phyloP scores from a whole-genome alignment of 2,329 filamentous ascomycete species.

The Plectosphaerella cucumerina region DNA sequence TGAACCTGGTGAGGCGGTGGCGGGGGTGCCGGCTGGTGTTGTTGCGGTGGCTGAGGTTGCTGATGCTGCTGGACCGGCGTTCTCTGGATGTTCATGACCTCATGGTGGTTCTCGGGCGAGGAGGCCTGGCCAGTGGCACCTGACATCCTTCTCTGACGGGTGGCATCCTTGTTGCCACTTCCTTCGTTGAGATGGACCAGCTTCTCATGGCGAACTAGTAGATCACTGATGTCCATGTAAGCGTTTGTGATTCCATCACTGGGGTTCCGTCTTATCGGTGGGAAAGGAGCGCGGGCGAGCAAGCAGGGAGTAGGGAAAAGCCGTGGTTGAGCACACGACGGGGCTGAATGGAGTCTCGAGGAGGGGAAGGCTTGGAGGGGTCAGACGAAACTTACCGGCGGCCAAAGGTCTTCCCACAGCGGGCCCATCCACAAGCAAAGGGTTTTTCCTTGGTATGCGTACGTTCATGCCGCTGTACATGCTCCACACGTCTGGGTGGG shows the following conservation, averaged over 20 bases:
- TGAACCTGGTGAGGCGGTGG: conserved; percentile 23
- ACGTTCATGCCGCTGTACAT: conserved; percentile 60
- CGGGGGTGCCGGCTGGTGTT: conserved; percentile 9
- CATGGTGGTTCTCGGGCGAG: conserved; percentile 41
- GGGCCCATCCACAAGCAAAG: conserved; percentile 54
- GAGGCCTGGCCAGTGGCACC: conserved; percentile 35
- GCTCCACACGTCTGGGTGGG: conserved; percentile 53
- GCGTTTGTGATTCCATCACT: conserved; percentile 29
- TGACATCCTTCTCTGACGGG: conserved; percentile 43
- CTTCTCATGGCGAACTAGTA: conserved; percentile 61
- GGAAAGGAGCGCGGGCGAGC: not conserved
- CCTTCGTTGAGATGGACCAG: conserved; percentile 60
- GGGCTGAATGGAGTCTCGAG: not conserved
- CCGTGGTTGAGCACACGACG: not conserved
- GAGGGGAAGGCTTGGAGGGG: conserved; percentile 3
- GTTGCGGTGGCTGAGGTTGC: conserved; percentile 15
- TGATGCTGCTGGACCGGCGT: conserved; percentile 20
- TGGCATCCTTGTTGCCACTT: conserved; percentile 43
- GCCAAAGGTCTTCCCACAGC: conserved; percentile 60
- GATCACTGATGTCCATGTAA: conserved; percentile 62
- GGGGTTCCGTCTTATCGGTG: not conserved
- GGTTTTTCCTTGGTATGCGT: conserved; percentile 64
- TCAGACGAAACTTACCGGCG: conserved; percentile 45
- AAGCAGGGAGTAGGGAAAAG: not conserved
- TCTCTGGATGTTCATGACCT: conserved; percentile 40